Evolutionary conservation across 108 stramenopile genomes (phyloP), one percentile per base, ranked within the genome.

Genomic region (Chaetoceros tenuissimus): DNA sequence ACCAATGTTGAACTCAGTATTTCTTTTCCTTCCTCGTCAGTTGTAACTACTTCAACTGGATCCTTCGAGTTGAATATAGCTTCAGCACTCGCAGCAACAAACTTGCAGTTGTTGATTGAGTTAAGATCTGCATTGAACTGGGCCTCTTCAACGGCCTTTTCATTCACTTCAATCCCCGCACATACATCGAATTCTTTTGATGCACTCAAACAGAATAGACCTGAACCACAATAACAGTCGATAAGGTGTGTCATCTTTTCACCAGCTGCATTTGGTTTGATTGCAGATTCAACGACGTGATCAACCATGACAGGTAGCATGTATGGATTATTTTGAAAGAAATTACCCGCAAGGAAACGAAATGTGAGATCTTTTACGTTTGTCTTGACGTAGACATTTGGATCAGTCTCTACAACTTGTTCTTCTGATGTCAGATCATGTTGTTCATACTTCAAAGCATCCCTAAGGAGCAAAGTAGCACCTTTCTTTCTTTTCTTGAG

Each of bases 181-280:
- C 89, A 90, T 28, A 66, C 44, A 25, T 94, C 74, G 64, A 98
- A 96, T 10, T 64, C 50, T 31, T 53, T 47, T 23, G 91, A 74
- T 0, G 87, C 89, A 3, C 74, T 77, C 17, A 98, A 45, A 2
- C 83, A 77, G 65, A 98, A 98, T 21, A 98, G 55, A 20, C 98
- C 98, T 1, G 87, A 88, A n/a, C 96, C 97, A 55, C 98, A 98
- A 56, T 98, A 98, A 40, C 94, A 94, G 31, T 98, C 98, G 24
- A 95, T 79, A 7, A 98, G 62, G 67, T 92, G 84, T 3, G 79
- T 82, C 61, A 74, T 79, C 0, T 48, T 31, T 54, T 64, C 45
- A 10, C 62, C 62, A 22, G 3, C 13, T 13, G 60, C n/a, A 17
- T 49, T 48, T 30, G 59, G 59, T 51, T 64, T 53, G 7, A 72